phyloP scores from a whole-genome alignment of 306 rosid genomes.

The Corylus avellana region DNA sequence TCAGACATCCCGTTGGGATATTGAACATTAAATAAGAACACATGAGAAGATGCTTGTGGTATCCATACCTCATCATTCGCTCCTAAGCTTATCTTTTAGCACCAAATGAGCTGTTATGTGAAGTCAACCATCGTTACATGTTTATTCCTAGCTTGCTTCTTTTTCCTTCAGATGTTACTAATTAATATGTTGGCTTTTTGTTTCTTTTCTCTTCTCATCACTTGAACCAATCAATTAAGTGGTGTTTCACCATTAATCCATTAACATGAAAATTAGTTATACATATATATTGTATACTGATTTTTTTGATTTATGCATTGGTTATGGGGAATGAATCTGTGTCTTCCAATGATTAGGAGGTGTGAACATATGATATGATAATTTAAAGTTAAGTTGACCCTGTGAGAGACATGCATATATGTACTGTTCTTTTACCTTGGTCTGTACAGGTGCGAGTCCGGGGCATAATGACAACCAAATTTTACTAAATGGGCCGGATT shows the following conservation, averaged over 20 bases:
- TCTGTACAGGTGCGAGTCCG: too few relatives aligned
- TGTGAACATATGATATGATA: too few relatives aligned
- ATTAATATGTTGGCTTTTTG: slow-evolving; percentile 64
- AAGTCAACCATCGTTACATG: slow-evolving; percentile 64
- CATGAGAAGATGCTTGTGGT: slow-evolving; percentile 62
- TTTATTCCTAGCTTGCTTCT: slow-evolving; percentile 25
- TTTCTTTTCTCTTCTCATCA: slow-evolving; percentile 43
- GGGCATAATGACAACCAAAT: too few relatives aligned
- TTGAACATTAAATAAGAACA: slow-evolving; percentile 33
- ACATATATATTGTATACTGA: neutral
- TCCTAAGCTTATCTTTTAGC: slow-evolving; percentile 46
- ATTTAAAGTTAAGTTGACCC: too few relatives aligned
- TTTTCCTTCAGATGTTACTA: slow-evolving; percentile 34
- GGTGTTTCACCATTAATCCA: slow-evolving; percentile 23
- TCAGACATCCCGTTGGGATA: slow-evolving; percentile 48
- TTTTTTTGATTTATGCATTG: slow-evolving; percentile 13
- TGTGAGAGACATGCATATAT: too few relatives aligned
- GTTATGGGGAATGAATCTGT: slow-evolving; percentile 44
- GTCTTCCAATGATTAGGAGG: slow-evolving; percentile 50
- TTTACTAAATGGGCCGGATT: neutral
- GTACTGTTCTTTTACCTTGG: too few relatives aligned
- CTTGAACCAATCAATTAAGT: slow-evolving; percentile 12
- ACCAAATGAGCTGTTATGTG: slow-evolving; percentile 62
- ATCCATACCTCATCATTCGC: slow-evolving; percentile 62
- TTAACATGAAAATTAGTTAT: slow-evolving; percentile 4